Base-by-base conservation (phyloP, 306 rosid species). In the Prunus davidiana region DNA sequence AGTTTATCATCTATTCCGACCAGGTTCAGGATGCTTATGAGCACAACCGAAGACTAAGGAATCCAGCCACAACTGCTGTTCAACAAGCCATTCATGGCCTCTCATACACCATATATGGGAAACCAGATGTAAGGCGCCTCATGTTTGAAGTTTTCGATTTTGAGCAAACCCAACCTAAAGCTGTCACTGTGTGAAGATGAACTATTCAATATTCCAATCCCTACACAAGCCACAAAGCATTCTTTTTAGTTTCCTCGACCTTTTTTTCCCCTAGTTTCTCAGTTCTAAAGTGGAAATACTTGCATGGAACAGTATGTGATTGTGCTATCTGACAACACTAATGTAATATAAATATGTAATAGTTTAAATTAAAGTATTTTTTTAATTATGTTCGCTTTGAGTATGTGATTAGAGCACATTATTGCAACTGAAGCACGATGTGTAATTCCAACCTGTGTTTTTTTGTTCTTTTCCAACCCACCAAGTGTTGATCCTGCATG, bases 131-230 rank as follows among this genome's bases (percentile, higher is more conserved):
- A 76, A 88, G 98, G 80, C 93, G 98, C 27, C 81, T 92, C 43
- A 91, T 95, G 99, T 92, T 95, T 82, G 97, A 95, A 83, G 89
- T 89, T 82, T 92, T 92, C 67, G 98, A 95, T 85, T 87, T 95
- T 71, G 98, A 95, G 91, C 97, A 92, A 83, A 80, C 81, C 73
- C 98, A 92, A 77, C 99, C 97, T 70, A 92, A 95, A 84, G 93
- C 95, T 65, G 88, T 91, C 30, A 77, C 71, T 50, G 75, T 69
- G 8, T 51, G 32, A 57, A 38, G 46, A 20, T 28, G 58, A 8
- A 54, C 9, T 25, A 56, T 22, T 25, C 18, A 25, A 38, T 83
- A 76, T 32, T 58, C 47, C 41, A 57, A 38, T 52, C 38, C 55
- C 16, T 75, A 72, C 63, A 54, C 43, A 55, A 20, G 56, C 45